Evolutionary conservation across 1,284 basidiomycete genomes (phyloP).

Genomic region (Moesziomyces sp.): DNA sequence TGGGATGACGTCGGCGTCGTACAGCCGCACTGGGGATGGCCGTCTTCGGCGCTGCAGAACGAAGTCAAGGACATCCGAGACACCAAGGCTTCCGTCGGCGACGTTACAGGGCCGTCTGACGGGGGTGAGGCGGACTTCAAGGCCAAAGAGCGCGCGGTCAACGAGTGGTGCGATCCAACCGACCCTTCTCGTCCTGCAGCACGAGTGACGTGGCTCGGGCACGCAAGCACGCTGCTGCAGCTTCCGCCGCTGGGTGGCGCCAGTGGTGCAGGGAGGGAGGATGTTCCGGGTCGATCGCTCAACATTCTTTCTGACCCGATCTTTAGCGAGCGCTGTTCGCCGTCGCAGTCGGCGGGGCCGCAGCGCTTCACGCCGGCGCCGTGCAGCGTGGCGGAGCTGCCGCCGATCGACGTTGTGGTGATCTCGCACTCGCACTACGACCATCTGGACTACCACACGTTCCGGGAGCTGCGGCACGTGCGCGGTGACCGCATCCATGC

Average conservation of each 20-base stretch:
- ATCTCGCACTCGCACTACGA: constrained; percentile 67
- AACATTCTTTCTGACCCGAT: constrained; percentile 64
- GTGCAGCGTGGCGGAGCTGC: constrained; percentile 51
- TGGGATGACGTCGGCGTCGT: constrained; percentile 44
- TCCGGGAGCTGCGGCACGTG: constrained; percentile 39
- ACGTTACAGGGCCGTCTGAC: neutral
- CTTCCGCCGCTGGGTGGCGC: constrained; percentile 36
- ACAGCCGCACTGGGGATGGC: constrained; percentile 47
- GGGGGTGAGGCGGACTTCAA: constrained; percentile 13
- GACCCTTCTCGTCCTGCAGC: constrained; percentile 11
- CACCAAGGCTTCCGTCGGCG: neutral
- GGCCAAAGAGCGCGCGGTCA: constrained; percentile 12
- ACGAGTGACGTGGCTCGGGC: constrained; percentile 62
- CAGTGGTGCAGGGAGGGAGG: neutral
- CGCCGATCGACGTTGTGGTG: constrained; percentile 58
- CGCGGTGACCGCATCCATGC: constrained; percentile 47
- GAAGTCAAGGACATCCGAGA: constrained; percentile 17
- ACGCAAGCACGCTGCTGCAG: constrained; percentile 59
- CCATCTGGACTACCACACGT: constrained; percentile 61
- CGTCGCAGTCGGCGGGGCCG: constrained; percentile 58
- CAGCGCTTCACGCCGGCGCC: constrained; percentile 54
- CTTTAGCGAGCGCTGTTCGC: constrained; percentile 63
- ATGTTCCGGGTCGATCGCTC: constrained; percentile 23
- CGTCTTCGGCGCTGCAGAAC: constrained; percentile 3
- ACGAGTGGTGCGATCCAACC: constrained; percentile 33